A percentile compares a stretch with the other conserved stretches of the same genome.
phyloP scores from a whole-genome alignment of 1,284 basidiomycete species.

The Gomphus sp. region DNA sequence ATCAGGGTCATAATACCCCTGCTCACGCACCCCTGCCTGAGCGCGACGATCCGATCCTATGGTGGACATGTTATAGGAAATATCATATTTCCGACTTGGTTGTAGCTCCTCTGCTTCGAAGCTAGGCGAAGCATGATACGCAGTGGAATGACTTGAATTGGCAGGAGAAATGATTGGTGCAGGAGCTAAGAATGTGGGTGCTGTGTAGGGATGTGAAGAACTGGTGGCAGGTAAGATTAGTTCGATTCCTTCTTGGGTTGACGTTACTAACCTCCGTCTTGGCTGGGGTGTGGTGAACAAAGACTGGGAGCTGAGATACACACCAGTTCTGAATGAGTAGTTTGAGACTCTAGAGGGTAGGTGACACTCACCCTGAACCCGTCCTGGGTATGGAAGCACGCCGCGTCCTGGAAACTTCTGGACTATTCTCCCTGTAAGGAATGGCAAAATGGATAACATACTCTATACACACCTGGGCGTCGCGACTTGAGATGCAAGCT shows the following conservation, averaged over 20 bases:
- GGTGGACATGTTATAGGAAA: neutral
- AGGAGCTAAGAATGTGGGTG: neutral
- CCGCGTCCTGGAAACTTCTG: neutral
- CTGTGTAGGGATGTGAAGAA: neutral
- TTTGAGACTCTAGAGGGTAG: neutral
- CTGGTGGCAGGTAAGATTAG: neutral
- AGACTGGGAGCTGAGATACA: neutral
- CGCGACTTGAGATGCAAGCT: neutral
- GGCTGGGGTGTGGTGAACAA: neutral
- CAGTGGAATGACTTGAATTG: neutral
- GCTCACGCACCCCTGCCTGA: neutral
- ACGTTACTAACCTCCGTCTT: neutral
- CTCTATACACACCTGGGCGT: constrained; percentile 1
- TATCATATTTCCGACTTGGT: neutral
- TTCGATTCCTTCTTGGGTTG: neutral
- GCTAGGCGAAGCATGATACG: neutral
- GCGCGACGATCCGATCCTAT: neutral
- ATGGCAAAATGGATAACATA: neutral
- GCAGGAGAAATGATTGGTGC: constrained; percentile 2
- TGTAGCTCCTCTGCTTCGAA: neutral
- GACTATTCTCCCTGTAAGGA: neutral
- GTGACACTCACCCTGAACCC: neutral
- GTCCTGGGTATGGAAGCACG: neutral
- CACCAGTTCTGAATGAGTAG: too few relatives aligned
- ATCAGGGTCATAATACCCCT: neutral